These are phyloP conservation scores for Brassica cretica DNA, from an alignment of 345 rosid species.

Conservation along the genomic window DNA sequence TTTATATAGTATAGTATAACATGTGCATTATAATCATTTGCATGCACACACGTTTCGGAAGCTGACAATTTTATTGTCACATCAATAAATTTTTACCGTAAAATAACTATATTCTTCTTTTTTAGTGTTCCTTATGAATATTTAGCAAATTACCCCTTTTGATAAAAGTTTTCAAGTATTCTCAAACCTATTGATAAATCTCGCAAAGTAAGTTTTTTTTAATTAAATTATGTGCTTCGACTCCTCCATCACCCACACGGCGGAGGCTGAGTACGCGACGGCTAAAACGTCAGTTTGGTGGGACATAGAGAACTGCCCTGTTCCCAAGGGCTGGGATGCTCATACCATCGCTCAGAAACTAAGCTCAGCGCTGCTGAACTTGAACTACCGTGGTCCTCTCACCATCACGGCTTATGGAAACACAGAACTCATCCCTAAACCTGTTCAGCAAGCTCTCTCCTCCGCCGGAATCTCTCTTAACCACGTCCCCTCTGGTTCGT, in stretches of 20 bases:
- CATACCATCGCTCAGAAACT: slow-evolving; percentile 67
- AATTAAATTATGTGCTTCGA: neutral
- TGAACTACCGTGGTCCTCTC: slow-evolving; percentile 71
- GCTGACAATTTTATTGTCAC: too few relatives aligned
- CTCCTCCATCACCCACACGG: neutral
- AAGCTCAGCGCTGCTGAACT: slow-evolving; percentile 60
- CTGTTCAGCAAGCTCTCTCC: slow-evolving; percentile 71
- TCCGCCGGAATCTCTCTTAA: slow-evolving; percentile 76
- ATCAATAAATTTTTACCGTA: too few relatives aligned
- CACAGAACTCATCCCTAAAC: slow-evolving; percentile 54
- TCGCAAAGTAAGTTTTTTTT: too few relatives aligned
- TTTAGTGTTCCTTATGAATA: too few relatives aligned
- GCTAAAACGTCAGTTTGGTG: slow-evolving; percentile 87
- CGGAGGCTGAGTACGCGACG: slow-evolving; percentile 56
- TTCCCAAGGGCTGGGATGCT: slow-evolving; percentile 61
- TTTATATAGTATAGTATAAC: too few relatives aligned
- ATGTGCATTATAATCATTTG: too few relatives aligned
- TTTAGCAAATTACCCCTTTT: too few relatives aligned
- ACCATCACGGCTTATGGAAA: slow-evolving; percentile 85
- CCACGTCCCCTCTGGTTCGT: slow-evolving; percentile 76
- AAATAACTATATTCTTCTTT: too few relatives aligned
- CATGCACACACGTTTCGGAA: too few relatives aligned
- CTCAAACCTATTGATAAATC: too few relatives aligned
- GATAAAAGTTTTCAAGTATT: too few relatives aligned
- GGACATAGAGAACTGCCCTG: slow-evolving; percentile 87